Evolutionary conservation across 495 filamentous ascomycete species (phyloP).

Genomic region (Penicillium desertorum): DNA sequence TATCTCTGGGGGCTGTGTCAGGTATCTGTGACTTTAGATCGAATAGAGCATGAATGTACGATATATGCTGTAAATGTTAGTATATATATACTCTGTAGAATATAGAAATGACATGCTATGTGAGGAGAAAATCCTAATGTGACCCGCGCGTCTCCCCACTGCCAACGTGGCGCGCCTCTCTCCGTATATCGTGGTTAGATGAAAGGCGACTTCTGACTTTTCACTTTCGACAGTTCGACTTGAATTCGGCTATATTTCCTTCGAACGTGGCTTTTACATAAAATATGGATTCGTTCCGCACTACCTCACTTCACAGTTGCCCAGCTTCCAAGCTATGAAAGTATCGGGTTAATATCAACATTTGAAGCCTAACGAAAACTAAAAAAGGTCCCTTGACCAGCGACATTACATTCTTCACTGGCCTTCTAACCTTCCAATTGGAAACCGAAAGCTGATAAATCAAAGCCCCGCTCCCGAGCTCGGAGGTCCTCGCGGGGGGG

Average conservation of each 20-base stretch:
- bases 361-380: no score
- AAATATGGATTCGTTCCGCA: no score
- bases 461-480: background rate
- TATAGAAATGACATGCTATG: background rate
- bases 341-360: no score
- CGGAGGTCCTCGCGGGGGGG: no score
- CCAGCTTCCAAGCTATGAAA: background rate
- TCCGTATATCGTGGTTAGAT: background rate
- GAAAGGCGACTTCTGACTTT: background rate
- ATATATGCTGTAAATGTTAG: no score
- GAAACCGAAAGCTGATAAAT: background rate
- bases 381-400: no score
- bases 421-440: no score
- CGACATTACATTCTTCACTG: background rate
- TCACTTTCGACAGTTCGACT: background rate
- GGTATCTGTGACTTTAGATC: background rate
- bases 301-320: background rate
- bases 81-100: background rate
- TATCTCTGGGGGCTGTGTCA: background rate
- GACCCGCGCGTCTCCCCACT: conserved; percentile 11
- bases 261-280: no score
- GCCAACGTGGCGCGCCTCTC: conserved; percentile 6
- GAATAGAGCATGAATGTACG: background rate
- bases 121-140: conserved; percentile 5
- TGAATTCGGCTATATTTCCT: background rate